Evolutionary conservation across 805 yeast species (phyloP).

Genomic region (Candida xyloterini): DNA sequence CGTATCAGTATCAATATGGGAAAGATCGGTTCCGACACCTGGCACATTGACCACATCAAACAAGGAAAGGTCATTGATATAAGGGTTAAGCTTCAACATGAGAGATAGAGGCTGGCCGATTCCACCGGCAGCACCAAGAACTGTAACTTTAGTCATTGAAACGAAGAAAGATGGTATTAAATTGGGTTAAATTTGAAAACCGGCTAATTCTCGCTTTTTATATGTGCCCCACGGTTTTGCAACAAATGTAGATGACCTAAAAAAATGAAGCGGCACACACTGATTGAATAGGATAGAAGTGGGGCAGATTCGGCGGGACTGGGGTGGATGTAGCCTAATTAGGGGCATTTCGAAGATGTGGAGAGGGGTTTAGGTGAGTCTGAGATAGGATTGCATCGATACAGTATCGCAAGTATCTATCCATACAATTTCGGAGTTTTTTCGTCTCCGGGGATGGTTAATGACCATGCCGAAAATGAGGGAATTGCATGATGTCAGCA

Average conservation of each 20-base stretch:
- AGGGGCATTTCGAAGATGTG: background rate
- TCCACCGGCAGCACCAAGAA: conserved; percentile 90
- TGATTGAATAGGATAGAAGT: background rate
- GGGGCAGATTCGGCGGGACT: background rate
- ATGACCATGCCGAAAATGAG: no score
- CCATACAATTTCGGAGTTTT: background rate
- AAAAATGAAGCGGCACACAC: conserved; percentile 5
- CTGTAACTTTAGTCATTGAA: conserved; percentile 45
- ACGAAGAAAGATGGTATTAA: background rate
- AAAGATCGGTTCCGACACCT: conserved; percentile 86
- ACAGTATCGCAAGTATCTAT: background rate
- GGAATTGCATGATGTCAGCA: no score
- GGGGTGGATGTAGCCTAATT: conserved; percentile 1
- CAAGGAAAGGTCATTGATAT: conserved; percentile 63
- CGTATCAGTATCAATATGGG: conserved; percentile 65
- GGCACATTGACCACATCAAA: conserved; percentile 82
- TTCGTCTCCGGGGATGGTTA: background rate
- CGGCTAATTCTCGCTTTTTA: conserved; percentile 5
- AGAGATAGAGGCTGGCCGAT: conserved; percentile 91
- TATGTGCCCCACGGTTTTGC: conserved; percentile 8
- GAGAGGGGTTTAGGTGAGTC: no score
- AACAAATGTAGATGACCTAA: conserved; percentile 8
- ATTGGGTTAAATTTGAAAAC: background rate
- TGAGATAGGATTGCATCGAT: no score
- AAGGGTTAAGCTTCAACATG: conserved; percentile 66